Percentiles rank a stretch among this genome's conserved stretches.
Conservation (phyloP, 1,139 yeast species). For the Taphrina pruni region DNA sequence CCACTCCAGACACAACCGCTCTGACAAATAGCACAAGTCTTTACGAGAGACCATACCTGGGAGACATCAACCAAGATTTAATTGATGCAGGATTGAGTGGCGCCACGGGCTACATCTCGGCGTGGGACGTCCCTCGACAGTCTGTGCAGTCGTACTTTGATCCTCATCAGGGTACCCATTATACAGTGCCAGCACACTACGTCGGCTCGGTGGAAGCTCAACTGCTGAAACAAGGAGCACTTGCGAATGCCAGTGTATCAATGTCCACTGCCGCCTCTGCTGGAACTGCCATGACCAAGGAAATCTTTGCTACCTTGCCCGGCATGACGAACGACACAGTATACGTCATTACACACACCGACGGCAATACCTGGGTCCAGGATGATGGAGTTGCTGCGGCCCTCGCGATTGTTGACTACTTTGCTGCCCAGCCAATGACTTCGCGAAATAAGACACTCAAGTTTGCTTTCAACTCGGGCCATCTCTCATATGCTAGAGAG, state of each 20-base stretch:
- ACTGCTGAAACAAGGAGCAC: neutral
- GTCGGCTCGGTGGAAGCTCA: neutral
- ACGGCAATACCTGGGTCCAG: slow-evolving; percentile 11
- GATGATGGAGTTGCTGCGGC: neutral
- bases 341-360: slow-evolving; percentile 6
- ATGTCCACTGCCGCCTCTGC: neutral
- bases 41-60: slow-evolving; percentile 4
- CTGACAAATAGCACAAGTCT: neutral
- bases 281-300: neutral
- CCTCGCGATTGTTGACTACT: neutral
- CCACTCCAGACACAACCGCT: neutral
- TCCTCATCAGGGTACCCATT: slow-evolving; percentile 9
- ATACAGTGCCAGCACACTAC: neutral
- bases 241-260: neutral
- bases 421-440: neutral
- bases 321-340: slow-evolving; percentile 8
- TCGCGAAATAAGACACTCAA: slow-evolving; percentile 7
- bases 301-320: slow-evolving; percentile 6
- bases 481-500: neutral
- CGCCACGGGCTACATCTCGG: slow-evolving; percentile 3
- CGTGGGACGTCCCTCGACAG: neutral
- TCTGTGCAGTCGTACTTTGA: neutral
- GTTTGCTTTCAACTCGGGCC: slow-evolving; percentile 5
- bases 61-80: neutral
- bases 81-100: neutral